phyloP scores from a whole-genome alignment of 1,284 basidiomycete species.

The Apiotrichum laibachii region DNA sequence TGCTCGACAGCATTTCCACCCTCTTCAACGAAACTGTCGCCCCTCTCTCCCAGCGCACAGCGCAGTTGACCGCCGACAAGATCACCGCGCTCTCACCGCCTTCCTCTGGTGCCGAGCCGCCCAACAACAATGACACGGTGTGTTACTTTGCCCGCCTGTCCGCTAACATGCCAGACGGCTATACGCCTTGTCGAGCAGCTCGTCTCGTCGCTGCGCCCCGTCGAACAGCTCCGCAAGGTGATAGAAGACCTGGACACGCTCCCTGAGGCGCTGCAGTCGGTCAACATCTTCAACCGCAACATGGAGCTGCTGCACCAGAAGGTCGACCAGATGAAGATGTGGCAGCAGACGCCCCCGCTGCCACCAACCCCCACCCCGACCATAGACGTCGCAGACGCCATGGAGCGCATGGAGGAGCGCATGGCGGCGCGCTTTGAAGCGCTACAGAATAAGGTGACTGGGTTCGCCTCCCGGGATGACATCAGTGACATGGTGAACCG shows the following conservation, averaged over 20 bases:
- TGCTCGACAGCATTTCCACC: slow-evolving; percentile 5
- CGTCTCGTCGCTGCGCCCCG: slow-evolving; percentile 19
- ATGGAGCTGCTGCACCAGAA: slow-evolving; percentile 8
- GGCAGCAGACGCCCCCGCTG: background rate
- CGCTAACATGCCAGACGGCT: slow-evolving; percentile 8
- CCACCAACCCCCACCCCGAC: background rate
- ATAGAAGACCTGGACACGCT: slow-evolving; percentile 13
- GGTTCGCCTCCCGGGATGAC: background rate
- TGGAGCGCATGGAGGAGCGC: background rate
- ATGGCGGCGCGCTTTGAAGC: background rate
- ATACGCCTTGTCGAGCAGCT: slow-evolving; percentile 26
- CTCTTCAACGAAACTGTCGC: background rate
- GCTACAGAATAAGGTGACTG: no score
- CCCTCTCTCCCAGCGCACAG: slow-evolving; percentile 8
- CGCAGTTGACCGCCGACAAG: slow-evolving; percentile 14
- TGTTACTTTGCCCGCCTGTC: background rate
- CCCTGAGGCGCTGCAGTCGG: slow-evolving; percentile 4
- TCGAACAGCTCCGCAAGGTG: slow-evolving; percentile 18
- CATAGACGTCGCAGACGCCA: background rate
- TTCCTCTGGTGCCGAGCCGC: no score
- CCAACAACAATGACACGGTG: background rate
- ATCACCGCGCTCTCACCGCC: background rate
- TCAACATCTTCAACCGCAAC: slow-evolving; percentile 3
- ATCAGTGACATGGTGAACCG: no score
- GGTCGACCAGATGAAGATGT: slow-evolving; percentile 1